Conservation (phyloP, 805 yeast genomes). For the Yarrowia sp. region DNA sequence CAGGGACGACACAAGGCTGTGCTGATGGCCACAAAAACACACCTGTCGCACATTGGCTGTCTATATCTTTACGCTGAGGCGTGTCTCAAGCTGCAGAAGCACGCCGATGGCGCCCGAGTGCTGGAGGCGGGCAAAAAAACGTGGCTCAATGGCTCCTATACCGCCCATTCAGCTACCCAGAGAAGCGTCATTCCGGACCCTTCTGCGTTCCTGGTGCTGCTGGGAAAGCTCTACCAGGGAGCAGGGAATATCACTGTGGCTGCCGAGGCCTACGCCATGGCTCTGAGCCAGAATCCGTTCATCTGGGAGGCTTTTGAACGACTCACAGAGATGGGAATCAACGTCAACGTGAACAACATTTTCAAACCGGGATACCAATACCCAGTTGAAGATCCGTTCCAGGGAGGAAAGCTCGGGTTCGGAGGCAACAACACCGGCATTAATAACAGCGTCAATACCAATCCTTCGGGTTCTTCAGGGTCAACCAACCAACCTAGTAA, state of each 20-base stretch:
- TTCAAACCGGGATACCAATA: constrained; percentile 42
- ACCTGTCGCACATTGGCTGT: constrained; percentile 71
- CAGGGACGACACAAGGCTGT: constrained; percentile 68
- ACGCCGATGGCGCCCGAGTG: constrained; percentile 62
- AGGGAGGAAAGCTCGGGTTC: constrained; percentile 2
- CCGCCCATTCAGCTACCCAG: constrained; percentile 39
- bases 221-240: constrained; percentile 71
- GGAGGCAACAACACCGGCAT: constrained; percentile 5
- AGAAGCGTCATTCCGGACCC: constrained; percentile 61
- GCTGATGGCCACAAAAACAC: constrained; percentile 56
- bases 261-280: constrained; percentile 68
- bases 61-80: constrained; percentile 75
- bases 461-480: neutral
- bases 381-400: constrained; percentile 34
- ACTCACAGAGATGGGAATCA: constrained; percentile 73
- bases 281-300: constrained; percentile 76
- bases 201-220: constrained; percentile 69
- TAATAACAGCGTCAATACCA: constrained; percentile 7
- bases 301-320: constrained; percentile 87
- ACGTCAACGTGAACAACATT: constrained; percentile 60
- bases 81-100: constrained; percentile 62
- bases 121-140: constrained; percentile 39
- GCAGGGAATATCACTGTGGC: constrained; percentile 70
- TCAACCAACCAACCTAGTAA: constrained; percentile 6
- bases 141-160: constrained; percentile 16